Base-by-base conservation (phyloP, 2,329 filamentous ascomycete species). In the Talaromyces pinophilus region DNA sequence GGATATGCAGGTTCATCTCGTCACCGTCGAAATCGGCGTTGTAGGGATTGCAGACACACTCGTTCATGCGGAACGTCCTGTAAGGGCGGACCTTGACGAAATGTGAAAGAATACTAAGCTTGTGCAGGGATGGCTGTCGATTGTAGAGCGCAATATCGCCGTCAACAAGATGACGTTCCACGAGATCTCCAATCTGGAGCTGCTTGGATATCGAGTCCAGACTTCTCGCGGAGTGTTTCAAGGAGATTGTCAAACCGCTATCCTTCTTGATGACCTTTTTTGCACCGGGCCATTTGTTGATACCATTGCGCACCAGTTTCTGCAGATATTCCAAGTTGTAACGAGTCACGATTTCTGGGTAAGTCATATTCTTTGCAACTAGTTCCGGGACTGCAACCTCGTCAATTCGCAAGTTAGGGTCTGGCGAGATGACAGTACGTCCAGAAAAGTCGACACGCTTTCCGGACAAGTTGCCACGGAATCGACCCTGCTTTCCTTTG, bases 11-110 rank as follows among this genome's bases (percentile, higher is more conserved):
- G 73, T 99, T 99, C 95, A 99, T 99, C 79, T 99, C 95, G 72
- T 99, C 95, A 67, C 95, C 95, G 73, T 99, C 95, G 72, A 99
- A 99, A 86, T 99, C 95, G 65, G 95, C 95, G 72, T 99, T 99
- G 84, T 99, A 99, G 3, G 95, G 95, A 68, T 91, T 93, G 80
- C 95, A 99, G 1, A 97, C 95, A 86, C 95, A 99, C 77, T 99
- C 95, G 76, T 99, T 99, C 19, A 99, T 85, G 64, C 95, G 90
- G 77, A 99, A 98, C 0, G 95, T 99, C 78, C 93, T 89, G 89
- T 95, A 96, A 0, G 94, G 95, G 60, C 95, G 88, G 59, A 99
- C 88, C 78, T 97, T 97, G 72, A 90, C 95, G 74, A 91, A 88
- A 82, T 99, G 95, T 75, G 92, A 94, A 81, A 99, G 93, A 78